These are phyloP conservation scores for Psidium friedrichsthalianum DNA, from an alignment of 345 rosid species.

Conservation along the genomic window DNA sequence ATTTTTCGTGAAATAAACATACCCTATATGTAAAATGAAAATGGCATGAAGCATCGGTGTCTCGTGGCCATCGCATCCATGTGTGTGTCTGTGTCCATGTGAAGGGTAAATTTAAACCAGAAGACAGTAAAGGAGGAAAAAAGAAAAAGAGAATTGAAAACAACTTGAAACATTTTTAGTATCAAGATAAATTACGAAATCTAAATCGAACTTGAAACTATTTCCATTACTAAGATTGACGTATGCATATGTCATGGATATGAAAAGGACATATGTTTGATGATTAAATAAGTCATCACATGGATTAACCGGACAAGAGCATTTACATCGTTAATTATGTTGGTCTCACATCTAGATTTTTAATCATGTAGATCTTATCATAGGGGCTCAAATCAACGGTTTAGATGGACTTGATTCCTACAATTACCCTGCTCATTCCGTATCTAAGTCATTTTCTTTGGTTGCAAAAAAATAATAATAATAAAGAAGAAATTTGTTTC, in stretches of 20 bases:
- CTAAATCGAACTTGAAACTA: neutral
- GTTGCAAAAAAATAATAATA: too few species aligned
- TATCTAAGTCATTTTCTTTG: too few species aligned
- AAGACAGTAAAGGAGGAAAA: neutral
- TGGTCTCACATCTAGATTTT: fast-evolving
- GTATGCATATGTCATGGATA: fast-evolving
- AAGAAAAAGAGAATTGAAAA: neutral
- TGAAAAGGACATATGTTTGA: neutral
- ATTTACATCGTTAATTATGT: neutral
- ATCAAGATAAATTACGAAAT: neutral
- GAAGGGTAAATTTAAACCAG: neutral
- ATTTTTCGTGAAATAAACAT: too few species aligned
- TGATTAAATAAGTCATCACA: neutral
- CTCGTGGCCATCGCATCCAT: too few species aligned
- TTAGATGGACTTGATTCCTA: neutral
- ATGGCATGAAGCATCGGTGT: too few species aligned
- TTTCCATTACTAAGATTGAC: neutral
- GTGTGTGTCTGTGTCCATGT: too few species aligned
- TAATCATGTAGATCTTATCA: neutral
- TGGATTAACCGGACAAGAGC: fast-evolving
- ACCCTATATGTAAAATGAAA: too few species aligned
- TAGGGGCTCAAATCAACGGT: fast-evolving
- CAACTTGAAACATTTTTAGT: neutral
- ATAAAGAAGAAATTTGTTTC: too few species aligned
- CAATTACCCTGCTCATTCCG: neutral